Conservation (phyloP, 192 early-diverging fungal species). For the Backusella westeae region DNA sequence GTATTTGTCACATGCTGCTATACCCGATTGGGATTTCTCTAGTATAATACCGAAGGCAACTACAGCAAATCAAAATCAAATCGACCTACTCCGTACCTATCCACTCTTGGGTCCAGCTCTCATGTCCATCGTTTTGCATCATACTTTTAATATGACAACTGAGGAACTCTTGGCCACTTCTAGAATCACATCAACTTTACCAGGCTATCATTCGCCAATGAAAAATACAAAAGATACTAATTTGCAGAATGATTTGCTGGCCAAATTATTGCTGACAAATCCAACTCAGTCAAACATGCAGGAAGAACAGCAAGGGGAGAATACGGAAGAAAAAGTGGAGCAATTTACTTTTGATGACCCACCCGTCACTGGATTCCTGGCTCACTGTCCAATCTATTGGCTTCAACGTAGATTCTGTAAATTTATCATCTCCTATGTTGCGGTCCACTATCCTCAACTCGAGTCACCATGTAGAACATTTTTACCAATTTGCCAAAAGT, state of each 20-base stretch:
- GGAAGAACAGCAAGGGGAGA: background rate
- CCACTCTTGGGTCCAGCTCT: slow-evolving; percentile 23
- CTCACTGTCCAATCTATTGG: slow-evolving; percentile 13
- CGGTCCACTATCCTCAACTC: slow-evolving; percentile 13
- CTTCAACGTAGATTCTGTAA: slow-evolving; percentile 13
- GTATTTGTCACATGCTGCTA: slow-evolving; percentile 18
- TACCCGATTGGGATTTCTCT: slow-evolving; percentile 22
- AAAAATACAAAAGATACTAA: background rate
- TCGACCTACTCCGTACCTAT: slow-evolving; percentile 4
- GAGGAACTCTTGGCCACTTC: slow-evolving; percentile 3
- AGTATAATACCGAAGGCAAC: background rate
- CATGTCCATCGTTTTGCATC: slow-evolving; percentile 25
- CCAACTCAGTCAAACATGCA: background rate
- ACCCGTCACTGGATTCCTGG: background rate
- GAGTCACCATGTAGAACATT: slow-evolving; percentile 9
- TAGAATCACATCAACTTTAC: background rate
- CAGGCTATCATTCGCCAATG: background rate
- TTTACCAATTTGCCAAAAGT: slow-evolving; percentile 15
- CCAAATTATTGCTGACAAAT: slow-evolving; percentile 6
- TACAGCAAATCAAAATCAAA: background rate
- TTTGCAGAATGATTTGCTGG: background rate
- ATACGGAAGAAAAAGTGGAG: background rate
- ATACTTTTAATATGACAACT: slow-evolving; percentile 16
- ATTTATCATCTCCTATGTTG: slow-evolving; percentile 7
- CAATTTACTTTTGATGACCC: background rate